These are phyloP conservation scores for Phytophthora boehmeriae DNA, from an alignment of 352 stramenopile species.

Conservation along the genomic window DNA sequence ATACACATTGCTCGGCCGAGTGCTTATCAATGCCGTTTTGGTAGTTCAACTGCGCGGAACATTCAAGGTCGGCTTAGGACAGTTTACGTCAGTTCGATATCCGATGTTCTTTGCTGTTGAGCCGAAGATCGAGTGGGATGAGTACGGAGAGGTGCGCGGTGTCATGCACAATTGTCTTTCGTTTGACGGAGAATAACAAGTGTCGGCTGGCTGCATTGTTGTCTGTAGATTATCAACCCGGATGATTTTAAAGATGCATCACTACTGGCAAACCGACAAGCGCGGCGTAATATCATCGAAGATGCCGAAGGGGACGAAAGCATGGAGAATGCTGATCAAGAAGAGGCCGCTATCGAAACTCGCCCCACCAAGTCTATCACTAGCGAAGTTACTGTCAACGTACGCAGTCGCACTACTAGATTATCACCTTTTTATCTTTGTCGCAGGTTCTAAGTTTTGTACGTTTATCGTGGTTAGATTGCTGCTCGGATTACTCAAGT, in stretches of 20 bases:
- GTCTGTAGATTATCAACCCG: conserved; percentile 70
- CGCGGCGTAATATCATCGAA: conserved; percentile 66
- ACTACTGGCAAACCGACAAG: conserved; percentile 63
- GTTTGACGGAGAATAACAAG: neutral
- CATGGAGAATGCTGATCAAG: conserved; percentile 76
- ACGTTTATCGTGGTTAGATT: conserved; percentile 39
- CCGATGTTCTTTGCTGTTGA: conserved; percentile 91
- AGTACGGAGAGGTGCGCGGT: conserved; percentile 78
- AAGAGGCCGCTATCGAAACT: conserved; percentile 61
- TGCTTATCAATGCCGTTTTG: conserved; percentile 5
- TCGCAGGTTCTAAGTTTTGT: neutral
- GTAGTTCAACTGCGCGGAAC: conserved; percentile 82
- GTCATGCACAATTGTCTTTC: neutral
- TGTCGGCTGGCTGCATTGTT: neutral
- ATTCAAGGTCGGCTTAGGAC: conserved; percentile 86
- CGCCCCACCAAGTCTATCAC: conserved; percentile 86
- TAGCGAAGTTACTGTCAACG: conserved; percentile 65
- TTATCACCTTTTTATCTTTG: conserved; percentile 13
- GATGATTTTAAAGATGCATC: conserved; percentile 86
- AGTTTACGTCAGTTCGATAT: conserved; percentile 85
- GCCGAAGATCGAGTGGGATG: conserved; percentile 88
- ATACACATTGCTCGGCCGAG: neutral
- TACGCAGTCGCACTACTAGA: conserved; percentile 45
- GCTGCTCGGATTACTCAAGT: conserved; percentile 79
- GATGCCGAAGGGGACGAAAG: conserved; percentile 64